Evolutionary conservation across 768 basidiomycete species (phyloP).

Genomic region (Cantharellus anzutake): DNA sequence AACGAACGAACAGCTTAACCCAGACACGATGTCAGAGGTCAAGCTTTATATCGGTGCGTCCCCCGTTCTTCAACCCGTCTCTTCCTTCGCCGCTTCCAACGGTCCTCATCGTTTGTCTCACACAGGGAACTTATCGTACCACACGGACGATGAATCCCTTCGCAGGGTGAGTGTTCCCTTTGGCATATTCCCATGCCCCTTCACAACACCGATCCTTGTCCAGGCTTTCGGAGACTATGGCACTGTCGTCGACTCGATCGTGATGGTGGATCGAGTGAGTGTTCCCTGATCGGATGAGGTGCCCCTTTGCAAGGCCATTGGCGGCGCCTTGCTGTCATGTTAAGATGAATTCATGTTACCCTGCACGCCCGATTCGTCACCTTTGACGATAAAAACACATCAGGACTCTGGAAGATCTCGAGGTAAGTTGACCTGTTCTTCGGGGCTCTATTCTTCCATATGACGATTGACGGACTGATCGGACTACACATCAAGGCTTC

Average conservation of each 20-base stretch:
- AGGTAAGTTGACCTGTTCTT: neutral
- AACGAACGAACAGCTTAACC: neutral
- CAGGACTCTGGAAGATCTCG: neutral
- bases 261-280: neutral
- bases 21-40: neutral
- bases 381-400: neutral
- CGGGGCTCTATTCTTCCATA: neutral
- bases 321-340: too few relatives aligned
- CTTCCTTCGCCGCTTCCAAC: neutral
- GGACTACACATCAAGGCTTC: conserved; percentile 33
- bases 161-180: neutral
- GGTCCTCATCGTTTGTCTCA: neutral
- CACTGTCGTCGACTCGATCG: neutral
- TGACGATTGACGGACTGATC: neutral
- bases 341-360: too few relatives aligned
- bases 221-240: neutral
- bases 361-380: neutral
- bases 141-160: neutral
- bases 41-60: neutral
- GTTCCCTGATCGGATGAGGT: neutral
- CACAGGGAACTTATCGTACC: neutral
- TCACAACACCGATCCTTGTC: neutral
- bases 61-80: neutral
- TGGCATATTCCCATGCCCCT: neutral
- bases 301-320: too few relatives aligned